Percentiles rank a stretch among this genome's conserved stretches.
These are phyloP conservation scores for Trichoderma citrinoviride DNA, from an alignment of 2,329 filamentous ascomycete species.

Conservation along the genomic window DNA sequence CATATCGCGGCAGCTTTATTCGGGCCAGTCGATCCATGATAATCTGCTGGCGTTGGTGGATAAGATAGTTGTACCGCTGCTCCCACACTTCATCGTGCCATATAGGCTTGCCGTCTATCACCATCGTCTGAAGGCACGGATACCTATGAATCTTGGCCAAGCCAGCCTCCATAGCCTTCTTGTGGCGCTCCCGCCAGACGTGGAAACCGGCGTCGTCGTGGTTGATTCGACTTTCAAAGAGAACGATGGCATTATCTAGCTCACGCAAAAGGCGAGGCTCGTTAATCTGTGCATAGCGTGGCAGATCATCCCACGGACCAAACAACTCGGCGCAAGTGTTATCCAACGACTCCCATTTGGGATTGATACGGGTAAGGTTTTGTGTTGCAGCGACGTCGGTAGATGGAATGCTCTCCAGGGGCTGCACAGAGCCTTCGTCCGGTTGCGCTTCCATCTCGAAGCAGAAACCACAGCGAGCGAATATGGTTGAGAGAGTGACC, in stretches of 20 bases:
- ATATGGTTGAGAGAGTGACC: neutral
- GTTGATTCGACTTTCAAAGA: slow-evolving; percentile 27
- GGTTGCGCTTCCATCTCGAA: slow-evolving; percentile 12
- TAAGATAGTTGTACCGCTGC: slow-evolving; percentile 27
- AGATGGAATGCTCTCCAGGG: neutral
- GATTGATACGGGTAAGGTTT: neutral
- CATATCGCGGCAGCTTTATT: slow-evolving; percentile 6
- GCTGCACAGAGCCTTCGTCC: neutral
- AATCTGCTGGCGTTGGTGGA: slow-evolving; percentile 26
- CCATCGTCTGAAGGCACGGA: slow-evolving; percentile 18
- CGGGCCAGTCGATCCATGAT: slow-evolving; percentile 12
- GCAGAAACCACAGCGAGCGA: neutral
- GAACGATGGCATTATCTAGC: slow-evolving; percentile 28
- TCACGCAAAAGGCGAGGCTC: slow-evolving; percentile 20
- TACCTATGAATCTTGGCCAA: slow-evolving; percentile 19
- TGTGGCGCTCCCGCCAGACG: slow-evolving; percentile 26
- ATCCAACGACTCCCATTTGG: slow-evolving; percentile 18
- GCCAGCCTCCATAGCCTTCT: slow-evolving; percentile 27
- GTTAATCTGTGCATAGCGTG: slow-evolving; percentile 12
- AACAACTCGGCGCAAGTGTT: slow-evolving; percentile 18
- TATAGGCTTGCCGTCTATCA: neutral
- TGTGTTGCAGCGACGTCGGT: neutral
- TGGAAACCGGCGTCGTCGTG: slow-evolving; percentile 28
- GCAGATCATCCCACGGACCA: slow-evolving; percentile 22
- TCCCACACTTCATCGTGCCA: slow-evolving; percentile 28